Evolutionary conservation across 768 basidiomycete genomes (phyloP).

Genomic region (Suillus subalutaceus): DNA sequence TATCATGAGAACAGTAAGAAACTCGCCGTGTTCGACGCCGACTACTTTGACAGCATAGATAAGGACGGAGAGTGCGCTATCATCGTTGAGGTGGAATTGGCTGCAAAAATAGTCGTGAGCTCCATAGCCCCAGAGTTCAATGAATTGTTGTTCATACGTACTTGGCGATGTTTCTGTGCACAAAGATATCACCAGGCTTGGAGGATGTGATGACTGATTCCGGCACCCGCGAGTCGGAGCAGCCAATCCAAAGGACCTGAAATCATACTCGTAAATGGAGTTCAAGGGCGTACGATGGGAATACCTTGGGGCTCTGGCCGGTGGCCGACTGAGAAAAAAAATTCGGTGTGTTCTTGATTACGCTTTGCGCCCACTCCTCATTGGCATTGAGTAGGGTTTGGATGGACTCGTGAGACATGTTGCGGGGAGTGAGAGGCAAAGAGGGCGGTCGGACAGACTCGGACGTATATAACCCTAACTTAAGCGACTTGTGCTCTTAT

Average conservation of each 20-base stretch:
- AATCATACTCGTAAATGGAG: not conserved
- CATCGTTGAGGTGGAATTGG: conserved; percentile 75
- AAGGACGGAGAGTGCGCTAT: conserved; percentile 71
- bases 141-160: conserved; percentile 36
- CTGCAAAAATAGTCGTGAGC: conserved; percentile 35
- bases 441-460: not conserved
- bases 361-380: conserved; percentile 68
- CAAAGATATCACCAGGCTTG: conserved; percentile 85
- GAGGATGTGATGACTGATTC: conserved; percentile 75
- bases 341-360: conserved; percentile 53
- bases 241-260: conserved; percentile 82
- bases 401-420: not conserved
- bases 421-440: not conserved
- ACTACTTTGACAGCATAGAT: conserved; percentile 72
- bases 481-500: too few relatives aligned
- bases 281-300: conserved; percentile 17
- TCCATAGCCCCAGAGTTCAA: not conserved
- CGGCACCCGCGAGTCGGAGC: conserved; percentile 87
- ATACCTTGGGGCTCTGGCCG: conserved; percentile 70
- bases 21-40: conserved; percentile 78
- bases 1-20: conserved; percentile 34
- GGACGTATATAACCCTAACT: not conserved
- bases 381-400: conserved; percentile 50
- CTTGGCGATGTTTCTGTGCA: conserved; percentile 91
- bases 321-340: conserved; percentile 66